Evolutionary conservation across 345 rosid genomes (phyloP), one percentile per base, ranked within the genome.

Genomic region (Cochlearia excelsa): DNA sequence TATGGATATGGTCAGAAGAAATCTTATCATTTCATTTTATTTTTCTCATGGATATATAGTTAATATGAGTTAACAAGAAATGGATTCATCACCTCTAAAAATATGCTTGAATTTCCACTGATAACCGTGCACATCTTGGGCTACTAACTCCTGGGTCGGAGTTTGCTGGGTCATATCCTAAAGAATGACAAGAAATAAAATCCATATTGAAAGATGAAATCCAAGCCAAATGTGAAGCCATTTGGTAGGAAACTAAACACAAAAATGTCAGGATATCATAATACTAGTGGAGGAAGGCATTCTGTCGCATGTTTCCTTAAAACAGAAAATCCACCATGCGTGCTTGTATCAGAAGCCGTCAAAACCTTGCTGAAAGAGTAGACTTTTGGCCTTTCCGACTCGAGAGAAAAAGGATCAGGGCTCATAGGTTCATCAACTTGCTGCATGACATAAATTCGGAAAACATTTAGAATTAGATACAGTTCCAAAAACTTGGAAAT

Each of bases 61-160:
- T 54, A 50, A 61, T 7, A 2, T 11, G 48, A 46, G 55, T 54
- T 26, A 3, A 30, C 34, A 37, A 5, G 42, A 58, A 39, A 58
- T 9, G 9, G 57, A 43, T 40, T 30, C 10, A 9, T 67, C 47
- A 93, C 99, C 99, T 81, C 99, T 79, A 57, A 80, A 88, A 35
- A 93, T 85, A 76, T 93, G 99, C 80, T 83, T 89, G 67, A 93
- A 93, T 62, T 82, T 87, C 99, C 99, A 93, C 53, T 87, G 87
- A 59, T 78, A 82, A 28, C 94, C 94, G 63, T 89, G 99, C 42
- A 93, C 84, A 78, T 93, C 99, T 67, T 78, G 81, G n/a, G 97
- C 89, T 63, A 65, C 84, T 75, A 93, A 70, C 73, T 93, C 99
- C 80, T 89, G 99, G 47, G 91, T 84, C 1, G 99, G 99, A 43